Base-by-base conservation (phyloP, 2,329 filamentous ascomycete genomes). In the Myriosclerotinia duriaeana region DNA sequence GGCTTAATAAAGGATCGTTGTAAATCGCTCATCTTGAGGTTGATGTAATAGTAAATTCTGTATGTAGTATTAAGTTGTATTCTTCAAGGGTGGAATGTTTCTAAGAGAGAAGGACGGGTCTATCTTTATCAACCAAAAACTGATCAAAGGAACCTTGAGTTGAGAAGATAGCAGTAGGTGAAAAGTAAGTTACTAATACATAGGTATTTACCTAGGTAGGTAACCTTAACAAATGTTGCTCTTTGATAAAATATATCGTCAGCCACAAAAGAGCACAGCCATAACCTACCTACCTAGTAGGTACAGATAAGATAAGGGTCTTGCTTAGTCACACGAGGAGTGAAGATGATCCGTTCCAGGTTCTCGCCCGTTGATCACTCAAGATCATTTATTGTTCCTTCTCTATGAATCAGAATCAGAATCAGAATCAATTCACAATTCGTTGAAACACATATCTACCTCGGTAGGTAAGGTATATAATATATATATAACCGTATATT, bases 1-100 rank as follows among this genome's bases (percentile, higher is more conserved):
- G 89, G 83, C 79, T 90, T 92, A 69, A 89, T 89, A 81, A 92
- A 94, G 67, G 88, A 84, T 77, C 88, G 89, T 77, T 93, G 91
- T 68, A 94, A 84, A 73, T 93, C 88, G 77, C 91, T 94, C 92
- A 96, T 96, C 17, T 26, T 30, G 53, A 44, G 4, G 11, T 59
- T 46, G 30, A 34, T 34, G 34, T 17, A 26, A 17, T 50, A 26
- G 2, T 48, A 9, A 20, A 20, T 12, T 26, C 58, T 26, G 30
- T 22, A 17, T 26, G 30, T 22, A 17, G 14, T 12, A 20, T 17
- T 26, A n/a, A 26, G 15, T 50, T 15, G 30, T 38, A 36, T 46
- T 46, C 30, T 36, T 48, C 46, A 12, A 6, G 17, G 26, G 14
- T 53, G 8, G 7, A 17, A 36, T 34, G 12, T 46, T 15, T 48